phyloP scores from a whole-genome alignment of 331 rosid species.

The Dryas integrifolia region DNA sequence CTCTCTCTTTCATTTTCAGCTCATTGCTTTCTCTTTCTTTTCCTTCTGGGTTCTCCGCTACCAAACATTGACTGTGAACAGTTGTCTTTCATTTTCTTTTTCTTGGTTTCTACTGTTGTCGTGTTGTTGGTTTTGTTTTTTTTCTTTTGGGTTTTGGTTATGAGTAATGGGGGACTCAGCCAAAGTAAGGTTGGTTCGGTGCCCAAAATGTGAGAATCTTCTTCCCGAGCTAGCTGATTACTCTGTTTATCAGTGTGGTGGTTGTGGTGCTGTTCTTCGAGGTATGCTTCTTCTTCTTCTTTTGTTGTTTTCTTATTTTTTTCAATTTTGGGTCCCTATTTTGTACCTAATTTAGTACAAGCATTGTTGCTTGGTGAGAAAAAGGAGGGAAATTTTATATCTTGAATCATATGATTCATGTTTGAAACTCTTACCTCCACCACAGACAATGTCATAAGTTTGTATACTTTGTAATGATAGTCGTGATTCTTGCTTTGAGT shows the following conservation, averaged over 20 bases:
- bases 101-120: neutral
- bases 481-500: neutral
- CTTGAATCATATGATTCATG: neutral
- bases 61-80: conserved; percentile 27
- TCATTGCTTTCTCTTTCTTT: neutral
- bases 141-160: conserved; percentile 17
- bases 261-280: conserved; percentile 84
- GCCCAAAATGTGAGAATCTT: conserved; percentile 95
- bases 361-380: neutral
- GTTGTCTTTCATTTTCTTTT: conserved; percentile 2
- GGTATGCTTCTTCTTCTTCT: conserved; percentile 39
- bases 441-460: no score
- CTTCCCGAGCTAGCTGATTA: conserved; percentile 86
- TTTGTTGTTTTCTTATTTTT: neutral
- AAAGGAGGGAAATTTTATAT: neutral
- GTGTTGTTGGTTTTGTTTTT: conserved; percentile 23
- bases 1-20: conserved; percentile 3
- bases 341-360: neutral
- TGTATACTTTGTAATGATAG: neutral
- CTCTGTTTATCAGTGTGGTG: conserved; percentile 92
- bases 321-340: neutral
- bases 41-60: neutral
- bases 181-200: conserved; percentile 69
- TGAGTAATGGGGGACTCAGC: conserved; percentile 64
- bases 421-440: neutral